Evolutionary conservation across 371 early-diverging fungal species (phyloP), one percentile per base, ranked within the genome.

Genomic region (Saksenaea oblongispora): DNA sequence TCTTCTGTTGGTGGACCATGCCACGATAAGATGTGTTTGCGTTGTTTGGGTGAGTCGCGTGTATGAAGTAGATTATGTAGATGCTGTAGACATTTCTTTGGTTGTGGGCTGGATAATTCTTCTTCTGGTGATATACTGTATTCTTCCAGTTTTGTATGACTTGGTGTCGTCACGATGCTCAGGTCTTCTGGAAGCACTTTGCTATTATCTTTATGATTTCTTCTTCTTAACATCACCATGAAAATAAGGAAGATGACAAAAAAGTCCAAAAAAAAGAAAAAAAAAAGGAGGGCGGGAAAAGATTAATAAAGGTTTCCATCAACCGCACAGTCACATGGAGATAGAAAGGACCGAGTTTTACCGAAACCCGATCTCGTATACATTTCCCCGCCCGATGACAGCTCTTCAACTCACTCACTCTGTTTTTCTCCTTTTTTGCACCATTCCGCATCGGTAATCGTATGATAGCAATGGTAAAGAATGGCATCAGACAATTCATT

Each of bases 31-130:
- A 47, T 22, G 5, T n/a, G 22, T 22, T 22, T 47, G 5, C 51
- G 51, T 7, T 17, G 22, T 22, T 47, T 47, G n/a, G 51, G 51
- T 7, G 51, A 22, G 51, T 47, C 51, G 51, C 51, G 51, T 4
- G 51, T 47, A n/a, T 47, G 51, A 22, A 47, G 24, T 22, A 47
- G 22, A 7, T 47, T 17, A 22, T 47, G 51, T 10, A 47, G 22
- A 47, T 47, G 51, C 11, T 47, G 51, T 10, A 47, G 26, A 47
- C 51, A 47, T 22, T 47, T 47, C 51, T 47, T 47, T 47, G 51
- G 51, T 5, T 47, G 51, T n/a, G 51, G 51, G 24, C 22, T 47
- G 22, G 24, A 7, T 7, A 22, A 18, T 9, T 47, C 51, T 7
- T 47, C 51, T 5, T 47, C 51, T 1, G 51, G 51, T 18, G 51